Percentiles rank a stretch among this genome's conserved stretches.
phyloP scores from a whole-genome alignment of 2,329 filamentous ascomycete genomes.

The Fusarium sp. region DNA sequence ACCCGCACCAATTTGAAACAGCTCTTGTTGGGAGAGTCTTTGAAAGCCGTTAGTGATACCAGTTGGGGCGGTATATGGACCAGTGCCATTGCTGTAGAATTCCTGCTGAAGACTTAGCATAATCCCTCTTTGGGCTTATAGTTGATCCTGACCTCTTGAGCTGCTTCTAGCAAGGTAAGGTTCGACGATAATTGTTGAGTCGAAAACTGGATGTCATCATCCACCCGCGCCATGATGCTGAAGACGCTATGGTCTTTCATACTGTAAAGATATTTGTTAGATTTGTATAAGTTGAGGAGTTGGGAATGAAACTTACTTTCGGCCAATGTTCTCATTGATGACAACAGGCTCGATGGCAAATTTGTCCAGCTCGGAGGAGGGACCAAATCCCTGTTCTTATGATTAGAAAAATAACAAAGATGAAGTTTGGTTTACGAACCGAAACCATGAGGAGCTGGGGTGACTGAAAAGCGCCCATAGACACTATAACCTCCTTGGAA shows the following conservation, averaged over 20 bases:
- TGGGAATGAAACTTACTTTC: not conserved
- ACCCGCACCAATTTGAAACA: slow-evolving; percentile 4
- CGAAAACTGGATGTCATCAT: not conserved
- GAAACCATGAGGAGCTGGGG: slow-evolving; percentile 18
- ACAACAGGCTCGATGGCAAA: slow-evolving; percentile 20
- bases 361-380: not conserved
- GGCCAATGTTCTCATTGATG: slow-evolving; percentile 22
- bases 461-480: slow-evolving; percentile 17
- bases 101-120: not conserved
- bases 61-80: slow-evolving; percentile 4
- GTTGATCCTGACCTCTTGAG: not conserved
- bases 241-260: slow-evolving; percentile 18
- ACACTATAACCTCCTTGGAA: slow-evolving; percentile 9
- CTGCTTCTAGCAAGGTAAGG: not conserved
- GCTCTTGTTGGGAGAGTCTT: slow-evolving; percentile 3
- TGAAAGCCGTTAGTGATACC: slow-evolving; percentile 18
- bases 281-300: not conserved
- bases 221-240: slow-evolving; percentile 17
- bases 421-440: not conserved
- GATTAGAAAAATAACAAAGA: not conserved
- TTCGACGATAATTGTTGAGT: not conserved
- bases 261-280: not conserved
- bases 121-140: not conserved
- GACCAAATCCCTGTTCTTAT: not conserved
- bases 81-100: slow-evolving; percentile 9